Base-by-base conservation (phyloP, 2,329 filamentous ascomycete species). In the Claviceps fusiformis region DNA sequence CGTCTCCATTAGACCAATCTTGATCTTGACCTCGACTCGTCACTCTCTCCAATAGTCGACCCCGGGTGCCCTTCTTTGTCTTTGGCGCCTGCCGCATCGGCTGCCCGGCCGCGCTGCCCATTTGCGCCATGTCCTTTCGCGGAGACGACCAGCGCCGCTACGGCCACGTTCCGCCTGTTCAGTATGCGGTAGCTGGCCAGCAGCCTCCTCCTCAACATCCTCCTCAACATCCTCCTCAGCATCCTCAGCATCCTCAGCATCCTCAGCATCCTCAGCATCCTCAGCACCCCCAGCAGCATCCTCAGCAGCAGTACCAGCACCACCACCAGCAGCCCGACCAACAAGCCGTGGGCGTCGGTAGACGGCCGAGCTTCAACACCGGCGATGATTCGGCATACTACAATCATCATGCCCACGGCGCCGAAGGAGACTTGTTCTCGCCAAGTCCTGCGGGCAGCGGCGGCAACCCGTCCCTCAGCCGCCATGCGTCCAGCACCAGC, bases 281-380 rank as follows among this genome's bases (percentile, higher is more conserved):
- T 24, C 24, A 24, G 24, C 24, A 24, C 3, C 24, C 24, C 3
- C 24, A 24, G 24, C 24, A 24, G 24, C 24, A 24, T 24, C 24
- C 24, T 24, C 58, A 57, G 9, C 43, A 19, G 17, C 17, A 44
- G 8, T n/a, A 44, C 3, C 44, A 46, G 8, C 44, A 46, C 19
- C n/a, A 6, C 57, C 73, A 48, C 5, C 52, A 69, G 53, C 58
- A 56, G 4, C 50, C 51, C 17, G 55, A 56, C 35, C 53, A 57
- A 35, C 53, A 53, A 50, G 51, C 27, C 27, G n/a, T 55, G 29
- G 61, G 62, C 59, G 68, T 72, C 6, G 66, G 65, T 47, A 77
- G 86, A 60, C 78, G 81, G 60, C 78, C 81, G 51, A 92, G 86
- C 73, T 90, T 88, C 73, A 84, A 89, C 67, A 81, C 78, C 61